Conservation (phyloP, 768 basidiomycete species). For the Tricholoma sp. region DNA sequence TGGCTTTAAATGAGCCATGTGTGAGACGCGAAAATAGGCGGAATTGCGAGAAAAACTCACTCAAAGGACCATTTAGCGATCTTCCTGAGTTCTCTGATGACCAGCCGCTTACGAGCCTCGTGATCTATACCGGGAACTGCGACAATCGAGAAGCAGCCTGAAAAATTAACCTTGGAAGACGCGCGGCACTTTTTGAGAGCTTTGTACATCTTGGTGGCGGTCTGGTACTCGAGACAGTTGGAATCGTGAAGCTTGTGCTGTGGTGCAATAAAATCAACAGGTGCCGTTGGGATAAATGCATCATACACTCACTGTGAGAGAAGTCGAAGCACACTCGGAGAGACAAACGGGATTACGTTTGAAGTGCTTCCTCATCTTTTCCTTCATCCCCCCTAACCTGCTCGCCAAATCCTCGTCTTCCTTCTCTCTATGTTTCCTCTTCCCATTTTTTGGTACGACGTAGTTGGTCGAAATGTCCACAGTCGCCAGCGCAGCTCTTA, state of each 20-base stretch:
- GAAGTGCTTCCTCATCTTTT: constrained; percentile 9
- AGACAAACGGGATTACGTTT: background rate
- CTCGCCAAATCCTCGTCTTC: constrained; percentile 1
- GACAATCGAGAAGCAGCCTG: constrained; percentile 27
- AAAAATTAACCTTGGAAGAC: constrained; percentile 11
- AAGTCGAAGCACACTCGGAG: background rate
- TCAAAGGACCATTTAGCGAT: constrained; percentile 12
- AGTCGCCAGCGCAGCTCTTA: background rate
- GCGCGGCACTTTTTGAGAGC: constrained; percentile 11
- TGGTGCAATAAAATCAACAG: background rate
- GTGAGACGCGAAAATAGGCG: background rate
- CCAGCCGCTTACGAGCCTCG: constrained; percentile 16
- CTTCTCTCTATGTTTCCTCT: background rate
- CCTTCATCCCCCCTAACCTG: constrained; percentile 17
- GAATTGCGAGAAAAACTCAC: background rate
- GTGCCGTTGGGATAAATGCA: background rate
- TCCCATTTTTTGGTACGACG: background rate
- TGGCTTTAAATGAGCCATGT: background rate
- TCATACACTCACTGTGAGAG: background rate
- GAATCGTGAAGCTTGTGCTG: background rate
- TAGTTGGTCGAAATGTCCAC: background rate
- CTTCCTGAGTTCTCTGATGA: constrained; percentile 24
- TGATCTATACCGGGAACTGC: constrained; percentile 18
- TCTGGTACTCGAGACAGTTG: constrained; percentile 22
- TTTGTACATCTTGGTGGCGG: constrained; percentile 23